Base-by-base conservation (phyloP, 2,329 filamentous ascomycete genomes). In the Diaporthe sp. region DNA sequence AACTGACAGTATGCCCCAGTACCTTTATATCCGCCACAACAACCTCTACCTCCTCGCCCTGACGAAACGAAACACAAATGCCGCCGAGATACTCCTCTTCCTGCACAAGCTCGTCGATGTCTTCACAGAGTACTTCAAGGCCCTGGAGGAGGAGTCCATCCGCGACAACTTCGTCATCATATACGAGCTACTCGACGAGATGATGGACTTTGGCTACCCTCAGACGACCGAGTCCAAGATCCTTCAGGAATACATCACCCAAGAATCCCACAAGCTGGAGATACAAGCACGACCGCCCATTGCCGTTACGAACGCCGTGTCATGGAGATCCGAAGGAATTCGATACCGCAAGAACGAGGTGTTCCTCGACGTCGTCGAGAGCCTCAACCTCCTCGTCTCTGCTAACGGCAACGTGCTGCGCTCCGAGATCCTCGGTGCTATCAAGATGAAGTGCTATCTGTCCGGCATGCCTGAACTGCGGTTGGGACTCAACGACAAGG, bases 151-250 rank as follows among this genome's bases (percentile, higher is more conserved):
- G 85, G 97, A 99, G 86, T 98, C 95, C 81, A 99, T 99, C 84
- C 92, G 97, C 80, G 97, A 99, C 88, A 99, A 99, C 88, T 99
- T 99, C 83, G 97, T 99, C 84, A 93, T 99, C 83, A 99, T 99
- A 82, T 99, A 99, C 89, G 97, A 99, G 86, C 87, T 99, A 77
- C 91, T 99, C 78, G 97, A 99, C 83, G 97, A 99, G 88, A 99
- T 99, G 97, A 99, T 99, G 97, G 97, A 99, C 86, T 99, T 99
- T 88, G 97, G 97, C 78, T 98, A 99, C 84, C 97, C 97, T 8
- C 97, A 99, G 85, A 99, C 97, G 13, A 99, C 97, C 79, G 97
- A 99, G 85, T 95, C 92, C 84, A 99, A 99, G 90, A 99, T 99
- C 84, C 88, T 99, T 77, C 97, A 99, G 85, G 97, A 99, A 88